Evolutionary conservation across 352 stramenopile genomes (phyloP), one percentile per base, ranked within the genome.

Genomic region (Phytophthora podocarpi): DNA sequence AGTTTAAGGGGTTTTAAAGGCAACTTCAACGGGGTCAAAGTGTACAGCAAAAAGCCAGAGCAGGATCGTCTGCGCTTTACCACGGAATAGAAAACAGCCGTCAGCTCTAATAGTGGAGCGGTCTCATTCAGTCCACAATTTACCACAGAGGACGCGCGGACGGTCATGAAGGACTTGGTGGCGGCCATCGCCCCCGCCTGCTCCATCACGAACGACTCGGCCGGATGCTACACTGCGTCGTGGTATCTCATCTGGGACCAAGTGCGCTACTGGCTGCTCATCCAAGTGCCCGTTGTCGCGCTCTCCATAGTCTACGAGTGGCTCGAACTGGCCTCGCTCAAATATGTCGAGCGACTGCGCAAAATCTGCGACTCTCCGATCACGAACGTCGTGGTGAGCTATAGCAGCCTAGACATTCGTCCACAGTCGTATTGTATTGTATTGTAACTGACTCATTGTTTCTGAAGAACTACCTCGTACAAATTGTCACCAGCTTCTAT

Each of bases 181-280:
- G 41, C 9, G 27, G 48, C 58, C 11, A 56, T 70, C 15, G 30
- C 21, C 16, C 39, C 64, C 4, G 80, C 77, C 6, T 95, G 86
- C 54, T 74, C 62, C 34, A 76, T 95, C 64, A 80, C 82, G 9
- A 55, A 89, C 68, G 54, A 67, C 50, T 75, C 67, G 20, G 62
- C 73, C 0, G 65, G 55, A 11, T 95, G 87, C 67, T 95, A 85
- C 66, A 91, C 85, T 50, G 87, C 87, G 3, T 90, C 83, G 26
- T 95, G 87, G 87, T 83, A 80, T 59, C 78, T 95, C 52, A 73
- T 93, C 15, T 89, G 84, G 73, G 77, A 87, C 67, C 87, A 95
- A 60, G 58, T 93, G 16, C 85, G 81, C 48, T 88, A 84, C 48
- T 95, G 81, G 80, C 62, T 89, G 59, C 80, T 93, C 21, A 74